Base-by-base conservation (phyloP, 1,284 basidiomycete genomes). In the Malassezia psittaci region DNA sequence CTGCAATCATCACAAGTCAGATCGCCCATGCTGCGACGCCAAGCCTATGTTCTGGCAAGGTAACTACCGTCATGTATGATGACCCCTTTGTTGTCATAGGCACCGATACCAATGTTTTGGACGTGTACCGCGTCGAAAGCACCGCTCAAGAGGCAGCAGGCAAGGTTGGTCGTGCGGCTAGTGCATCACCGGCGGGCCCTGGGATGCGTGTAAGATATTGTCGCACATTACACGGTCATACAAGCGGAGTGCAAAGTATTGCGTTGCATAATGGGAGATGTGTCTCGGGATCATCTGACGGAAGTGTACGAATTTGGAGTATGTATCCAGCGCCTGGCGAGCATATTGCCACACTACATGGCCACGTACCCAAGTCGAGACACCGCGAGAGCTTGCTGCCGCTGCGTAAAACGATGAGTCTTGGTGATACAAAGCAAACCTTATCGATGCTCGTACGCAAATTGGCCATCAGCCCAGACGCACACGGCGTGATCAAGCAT, bases 281-380 rank as follows among this genome's bases (percentile, higher is more conserved):
- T 45, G 67, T 75, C 24, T 68, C 64, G 32, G 71, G 68, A 0
- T 63, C 68, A 9, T 61, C 62, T 3, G 74, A 75, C 40, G 74
- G 74, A 15, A 59, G 48, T 13, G 64, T 75, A 43, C 74, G 72
- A 59, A 67, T 75, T 0, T 75, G 74, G 74, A 57, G 61, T 19
- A 43, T 74, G 32, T 54, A 57, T 15, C 57, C 15, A 19, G 38
- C 21, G 15, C 55, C 58, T 3, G 59, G 57, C 34, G 63, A 63
- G 48, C 48, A 24, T 19, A 19, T 49, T 13, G 38, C 48, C 12
- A 49, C 48, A 40, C 48, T 49, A 15, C 48, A 33, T 16, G 46
- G 46, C 16, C 32, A 44, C 52, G 21, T 54, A 47, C 44, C 60
- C 40, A 2, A 39, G 16, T 9, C 42, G 13, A 36, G 18, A 21